Conservation (phyloP, 345 rosid species). For the Eutrema japonicum region DNA sequence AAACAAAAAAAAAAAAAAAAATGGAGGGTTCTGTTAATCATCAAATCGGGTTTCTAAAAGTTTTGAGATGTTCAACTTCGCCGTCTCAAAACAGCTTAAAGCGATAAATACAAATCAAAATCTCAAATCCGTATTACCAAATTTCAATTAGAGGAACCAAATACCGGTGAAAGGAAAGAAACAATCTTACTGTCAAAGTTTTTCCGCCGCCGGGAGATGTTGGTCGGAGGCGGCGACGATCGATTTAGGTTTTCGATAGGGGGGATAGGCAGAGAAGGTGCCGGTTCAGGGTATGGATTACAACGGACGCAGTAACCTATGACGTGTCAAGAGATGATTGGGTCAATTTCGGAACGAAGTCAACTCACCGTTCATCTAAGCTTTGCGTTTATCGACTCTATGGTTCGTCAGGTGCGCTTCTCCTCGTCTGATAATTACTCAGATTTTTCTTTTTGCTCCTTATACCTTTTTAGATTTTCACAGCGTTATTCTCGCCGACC, state of each 20-base stretch:
- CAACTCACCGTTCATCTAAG: slow-evolving; percentile 45
- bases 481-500: slow-evolving; percentile 35
- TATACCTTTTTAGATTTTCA: not conserved
- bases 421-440: slow-evolving; percentile 45
- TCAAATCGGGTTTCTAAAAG: slow-evolving; percentile 7
- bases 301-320: slow-evolving; percentile 40
- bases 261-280: slow-evolving; percentile 37
- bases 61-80: slow-evolving; percentile 18
- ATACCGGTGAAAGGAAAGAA: not conserved
- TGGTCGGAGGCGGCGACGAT: slow-evolving; percentile 41
- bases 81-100: not conserved
- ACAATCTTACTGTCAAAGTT: slow-evolving; percentile 38
- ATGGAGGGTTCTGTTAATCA: slow-evolving; percentile 13
- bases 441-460: not conserved
- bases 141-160: slow-evolving; percentile 2
- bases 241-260: slow-evolving; percentile 36
- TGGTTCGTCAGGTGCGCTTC: slow-evolving; percentile 44
- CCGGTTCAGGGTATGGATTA: slow-evolving; percentile 46
- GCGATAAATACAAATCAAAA: slow-evolving; percentile 19
- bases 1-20: not conserved
- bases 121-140: not conserved
- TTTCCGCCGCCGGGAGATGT: slow-evolving; percentile 37
- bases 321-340: slow-evolving; percentile 45
- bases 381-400: slow-evolving; percentile 33
- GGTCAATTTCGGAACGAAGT: slow-evolving; percentile 27